Evolutionary conservation across 2,329 filamentous ascomycete genomes (phyloP), one percentile per base, ranked within the genome.

Genomic region (Claviceps maximensis): DNA sequence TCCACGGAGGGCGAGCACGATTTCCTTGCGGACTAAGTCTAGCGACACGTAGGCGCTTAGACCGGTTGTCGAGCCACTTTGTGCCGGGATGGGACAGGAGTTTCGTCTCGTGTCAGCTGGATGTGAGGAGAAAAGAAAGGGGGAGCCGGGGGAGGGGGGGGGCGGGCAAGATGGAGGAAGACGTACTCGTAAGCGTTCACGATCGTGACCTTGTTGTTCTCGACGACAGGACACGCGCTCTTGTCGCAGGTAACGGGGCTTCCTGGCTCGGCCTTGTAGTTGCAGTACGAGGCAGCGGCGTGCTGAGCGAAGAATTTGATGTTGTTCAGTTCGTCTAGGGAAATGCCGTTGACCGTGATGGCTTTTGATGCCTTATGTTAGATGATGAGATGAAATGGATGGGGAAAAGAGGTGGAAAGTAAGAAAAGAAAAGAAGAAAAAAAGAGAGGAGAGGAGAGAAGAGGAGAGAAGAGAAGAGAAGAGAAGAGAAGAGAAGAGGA

Each of bases 1-100:
- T 58, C 84, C 83, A 42, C 80, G 76, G 67, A 83, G 73, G 33
- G 79, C 72, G 44, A 84, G 63, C 48, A 86, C 76, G 55, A 86
- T 79, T 54, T 78, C 69, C 52, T 71, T 59, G 57, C 70, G 72
- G 25, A 61, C 62, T 19, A 68, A 57, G 62, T 83, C 79, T 23
- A 73, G 65, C 27, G 74, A 71, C 23, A 81, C 69, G 54, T 77
- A 77, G 53, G 75, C 78, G 38, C 72, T 65, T 46, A 75, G 69
- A 54, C 75, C 75, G 2, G 74, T 72, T 27, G 60, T 33, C 10
- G 55, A 47, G 7, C 70, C 74, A 25, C 73, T 76, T 48, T 56
- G 19, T 4, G 5, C 12, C 2, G 17, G 8, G 1, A 25, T 7
- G 3, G 21, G 6, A 3, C 13, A 15, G 4, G 10, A 10, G n/a